Evolutionary conservation across 1,284 basidiomycete species (phyloP), one percentile per base, ranked within the genome.

Genomic region (Caloboletus inedulis): DNA sequence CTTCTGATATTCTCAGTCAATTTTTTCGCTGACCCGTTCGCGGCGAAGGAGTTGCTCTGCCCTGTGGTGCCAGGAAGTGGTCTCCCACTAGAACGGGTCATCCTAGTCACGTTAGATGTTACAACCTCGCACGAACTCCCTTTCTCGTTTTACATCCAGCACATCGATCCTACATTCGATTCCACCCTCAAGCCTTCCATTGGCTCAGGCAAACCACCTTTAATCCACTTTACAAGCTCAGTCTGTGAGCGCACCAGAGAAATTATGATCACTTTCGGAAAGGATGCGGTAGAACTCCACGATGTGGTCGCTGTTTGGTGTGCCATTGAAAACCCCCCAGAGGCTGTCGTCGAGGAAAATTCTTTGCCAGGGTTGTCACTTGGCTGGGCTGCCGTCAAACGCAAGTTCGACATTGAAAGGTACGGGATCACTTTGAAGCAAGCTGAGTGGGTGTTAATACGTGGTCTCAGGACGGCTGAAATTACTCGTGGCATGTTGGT

Each of bases 21-120:
- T 73, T 94, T 90, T 65, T 97, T 89, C 59, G 94, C 94, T 3
- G 95, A 98, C 64, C 93, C 95, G 2, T 92, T 79, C 63, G 92
- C 94, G 1, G 91, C 89, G 9, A 79, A 81, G 48, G 78, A 87
- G 45, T 69, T 89, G 0, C 71, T 89, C 25, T 66, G 77, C 35
- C 74, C 80, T 5, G 35, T 60, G 1, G 55, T 63, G 10, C 64
- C 72, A 6, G 62, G 66, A 37, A 59, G 62, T 23, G 76, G 77
- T 40, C 62, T 89, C 27, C 86, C 84, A 12, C 72, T 82, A 30
- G 79, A 84, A 44, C 78, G 84, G 4, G 81, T 94, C 62, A 63
- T 89, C 51, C 74, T 95, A 52, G 73, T 88, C 43, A 86, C 94
- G 2, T 74, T 95, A 49, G 91, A 96, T 67, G 80, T 93, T 56